Base-by-base conservation (phyloP, 129 eudicot species). In the Lonicera japonica region DNA sequence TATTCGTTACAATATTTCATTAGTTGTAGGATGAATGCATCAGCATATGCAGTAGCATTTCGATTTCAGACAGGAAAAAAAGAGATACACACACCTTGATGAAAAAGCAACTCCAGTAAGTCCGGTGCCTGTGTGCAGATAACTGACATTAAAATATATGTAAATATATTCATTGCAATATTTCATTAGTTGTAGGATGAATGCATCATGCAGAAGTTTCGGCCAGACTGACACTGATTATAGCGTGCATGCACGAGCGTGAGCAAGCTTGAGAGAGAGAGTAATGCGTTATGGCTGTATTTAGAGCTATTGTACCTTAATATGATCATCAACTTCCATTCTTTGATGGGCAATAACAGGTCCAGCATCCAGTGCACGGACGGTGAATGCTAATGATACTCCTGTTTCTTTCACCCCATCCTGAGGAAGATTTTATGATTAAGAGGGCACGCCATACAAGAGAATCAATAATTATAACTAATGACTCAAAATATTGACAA, bases 351-450 rank as follows among this genome's bases (percentile, higher is more conserved):
- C 84, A 82, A 92, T 85, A 59, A 92, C 56, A 66, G 98, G 95
- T 38, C 98, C 96, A 60, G 96, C 95, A 84, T 92, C 98, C 46
- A 85, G 74, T 55, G 80, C 84, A 21, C 96, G 82, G 23, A 87
- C 91, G 20, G 98, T 92, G 68, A 84, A 92, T 34, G 96, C 96
- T 56, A 92, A 66, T 40, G 98, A 87, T 58, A 92, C 95, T 25
- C 98, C 98, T n/a, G 89, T 92, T 77, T 85, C 95, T 73, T 76
- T 79, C 54, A 83, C 95, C 56, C 98, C 98, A 73, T 92, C 96
- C 96, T 92, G 74, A 54, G 20, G 29, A 29, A 63, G 34, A 50
- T 68, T 60, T 57, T 38, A 17, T 25, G 51, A 23, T 38, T 16
- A 55, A 40, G 21, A 39, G 22, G 15, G 11, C n/a, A 25, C 45